Percentiles rank a stretch among this genome's conserved stretches.
phyloP scores from a whole-genome alignment of 2,329 filamentous ascomycete species.

The Sphaerulina musiva region DNA sequence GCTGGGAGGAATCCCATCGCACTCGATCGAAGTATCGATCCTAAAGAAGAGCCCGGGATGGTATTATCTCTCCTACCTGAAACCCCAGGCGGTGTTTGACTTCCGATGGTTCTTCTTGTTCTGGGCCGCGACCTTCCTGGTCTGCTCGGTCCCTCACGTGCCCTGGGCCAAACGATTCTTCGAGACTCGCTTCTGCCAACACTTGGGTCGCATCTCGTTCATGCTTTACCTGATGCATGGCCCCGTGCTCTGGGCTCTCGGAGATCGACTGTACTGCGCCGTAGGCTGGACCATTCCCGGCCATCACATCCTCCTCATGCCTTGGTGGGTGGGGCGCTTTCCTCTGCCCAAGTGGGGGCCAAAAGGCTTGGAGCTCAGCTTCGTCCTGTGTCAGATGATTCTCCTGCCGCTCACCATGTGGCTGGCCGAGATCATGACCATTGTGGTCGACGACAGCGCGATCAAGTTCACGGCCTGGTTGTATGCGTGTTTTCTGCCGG shows the following conservation, averaged over 20 bases:
- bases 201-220: constrained; percentile 57
- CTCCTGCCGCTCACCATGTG: constrained; percentile 55
- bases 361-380: constrained; percentile 53
- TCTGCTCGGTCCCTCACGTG: constrained; percentile 54
- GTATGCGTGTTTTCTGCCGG: constrained; percentile 43
- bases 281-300: constrained; percentile 50
- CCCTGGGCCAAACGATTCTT: constrained; percentile 53
- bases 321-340: constrained; percentile 52
- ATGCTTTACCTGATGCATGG: constrained; percentile 60
- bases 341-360: constrained; percentile 52
- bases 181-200: constrained; percentile 53
- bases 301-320: constrained; percentile 45
- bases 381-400: constrained; percentile 54
- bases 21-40: constrained; percentile 44
- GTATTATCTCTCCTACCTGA: constrained; percentile 53
- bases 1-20: constrained; percentile 56
- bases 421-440: constrained; percentile 52
- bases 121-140: constrained; percentile 50
- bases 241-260: constrained; percentile 53
- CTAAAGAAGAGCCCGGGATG: constrained; percentile 54
- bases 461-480: constrained; percentile 53
- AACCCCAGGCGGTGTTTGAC: constrained; percentile 32
- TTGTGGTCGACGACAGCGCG: constrained; percentile 53
- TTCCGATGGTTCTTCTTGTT: constrained; percentile 31
- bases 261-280: constrained; percentile 58